phyloP scores from a whole-genome alignment of 805 yeast genomes.

The Soucietia sequanensis region DNA sequence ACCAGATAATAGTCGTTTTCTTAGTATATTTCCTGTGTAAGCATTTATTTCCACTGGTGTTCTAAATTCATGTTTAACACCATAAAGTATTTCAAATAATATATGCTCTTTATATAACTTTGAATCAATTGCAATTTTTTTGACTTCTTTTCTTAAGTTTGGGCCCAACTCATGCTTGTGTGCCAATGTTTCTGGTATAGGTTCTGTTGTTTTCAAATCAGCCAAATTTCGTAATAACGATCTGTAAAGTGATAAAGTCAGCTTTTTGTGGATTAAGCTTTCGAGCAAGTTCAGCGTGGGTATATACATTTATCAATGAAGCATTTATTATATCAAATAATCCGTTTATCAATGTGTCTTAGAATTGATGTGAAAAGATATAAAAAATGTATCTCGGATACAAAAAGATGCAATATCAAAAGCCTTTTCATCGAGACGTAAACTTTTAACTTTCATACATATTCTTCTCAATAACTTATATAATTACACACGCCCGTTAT shows the following conservation, averaged over 20 bases:
- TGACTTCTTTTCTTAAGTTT: neutral
- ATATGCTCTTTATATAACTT: conserved; percentile 13
- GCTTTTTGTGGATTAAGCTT: neutral
- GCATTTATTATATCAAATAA: too few species aligned
- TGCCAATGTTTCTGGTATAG: too few species aligned
- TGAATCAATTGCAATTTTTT: conserved; percentile 7
- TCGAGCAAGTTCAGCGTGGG: neutral
- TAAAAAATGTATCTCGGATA: too few species aligned
- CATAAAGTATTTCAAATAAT: conserved; percentile 15
- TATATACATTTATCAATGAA: neutral
- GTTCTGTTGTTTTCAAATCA: neutral
- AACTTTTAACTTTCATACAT: too few species aligned
- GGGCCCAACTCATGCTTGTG: neutral
- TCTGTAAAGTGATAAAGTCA: conserved; percentile 2
- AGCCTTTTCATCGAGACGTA: too few species aligned
- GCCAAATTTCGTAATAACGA: neutral
- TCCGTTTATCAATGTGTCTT: too few species aligned
- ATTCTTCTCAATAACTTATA: too few species aligned
- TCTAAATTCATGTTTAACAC: conserved; percentile 14
- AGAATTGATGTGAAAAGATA: too few species aligned
- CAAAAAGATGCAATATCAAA: too few species aligned
- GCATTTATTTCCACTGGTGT: neutral
- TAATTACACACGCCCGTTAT: too few species aligned
- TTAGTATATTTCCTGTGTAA: conserved; percentile 1
- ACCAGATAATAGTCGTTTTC: conserved; percentile 11